A percentile compares a stretch with the other conserved stretches of the same genome.
These are phyloP conservation scores for Penicillium polonicum DNA, from an alignment of 2,329 filamentous ascomycete genomes.

Conservation along the genomic window DNA sequence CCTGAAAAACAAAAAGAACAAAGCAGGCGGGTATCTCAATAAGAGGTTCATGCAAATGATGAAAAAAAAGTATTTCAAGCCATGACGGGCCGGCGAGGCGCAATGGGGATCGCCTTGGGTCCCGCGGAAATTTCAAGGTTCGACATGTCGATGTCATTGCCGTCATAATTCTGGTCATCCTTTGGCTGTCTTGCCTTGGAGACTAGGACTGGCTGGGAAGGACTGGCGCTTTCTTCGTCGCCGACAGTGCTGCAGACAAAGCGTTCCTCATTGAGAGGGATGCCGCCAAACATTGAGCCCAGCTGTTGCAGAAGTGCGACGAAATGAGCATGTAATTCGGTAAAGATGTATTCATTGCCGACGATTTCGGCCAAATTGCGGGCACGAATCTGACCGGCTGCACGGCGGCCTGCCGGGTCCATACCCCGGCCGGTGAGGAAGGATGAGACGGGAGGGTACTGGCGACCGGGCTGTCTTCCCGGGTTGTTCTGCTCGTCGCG, in stretches of 20 bases:
- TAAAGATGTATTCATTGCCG: slow-evolving; percentile 58
- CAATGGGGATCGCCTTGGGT: slow-evolving; percentile 41
- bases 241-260: slow-evolving; percentile 42
- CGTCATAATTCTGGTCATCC: slow-evolving; percentile 26
- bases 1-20: slow-evolving; percentile 15
- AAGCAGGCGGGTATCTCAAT: slow-evolving; percentile 17
- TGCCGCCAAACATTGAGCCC: slow-evolving; percentile 47
- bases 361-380: slow-evolving; percentile 60
- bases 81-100: slow-evolving; percentile 36
- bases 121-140: slow-evolving; percentile 35
- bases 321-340: slow-evolving; percentile 57
- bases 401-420: slow-evolving; percentile 57
- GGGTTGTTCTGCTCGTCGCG: slow-evolving; percentile 40
- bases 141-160: slow-evolving; percentile 34
- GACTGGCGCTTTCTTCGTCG: slow-evolving; percentile 26
- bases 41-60: slow-evolving; percentile 15
- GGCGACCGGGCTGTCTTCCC: slow-evolving; percentile 33
- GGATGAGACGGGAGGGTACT: slow-evolving; percentile 57
- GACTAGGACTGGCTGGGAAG: slow-evolving; percentile 28
- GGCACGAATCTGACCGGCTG: slow-evolving; percentile 53
- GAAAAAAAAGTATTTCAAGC: slow-evolving; percentile 26
- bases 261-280: slow-evolving; percentile 44
- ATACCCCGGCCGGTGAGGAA: slow-evolving; percentile 57
- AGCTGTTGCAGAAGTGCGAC: slow-evolving; percentile 50
- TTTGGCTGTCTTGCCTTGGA: slow-evolving; percentile 20